Conservation (phyloP, 352 stramenopile genomes). For the Phytophthora pseudosyringae region DNA sequence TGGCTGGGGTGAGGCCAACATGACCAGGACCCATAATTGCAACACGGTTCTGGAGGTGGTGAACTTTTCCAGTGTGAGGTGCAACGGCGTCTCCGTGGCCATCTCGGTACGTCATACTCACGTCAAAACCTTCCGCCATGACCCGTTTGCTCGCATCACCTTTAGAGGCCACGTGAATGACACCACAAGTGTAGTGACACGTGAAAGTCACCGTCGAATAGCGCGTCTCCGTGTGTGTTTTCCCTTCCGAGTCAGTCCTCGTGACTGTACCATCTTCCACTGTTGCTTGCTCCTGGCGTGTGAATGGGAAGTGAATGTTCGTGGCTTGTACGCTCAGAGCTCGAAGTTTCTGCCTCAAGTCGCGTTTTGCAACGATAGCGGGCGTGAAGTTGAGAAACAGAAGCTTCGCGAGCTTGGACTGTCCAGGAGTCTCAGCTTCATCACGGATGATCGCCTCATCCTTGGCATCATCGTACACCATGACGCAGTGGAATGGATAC, state of each 20-base stretch:
- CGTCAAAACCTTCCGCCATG: conserved; percentile 55
- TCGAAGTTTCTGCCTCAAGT: conserved; percentile 43
- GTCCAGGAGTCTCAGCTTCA: conserved; percentile 9
- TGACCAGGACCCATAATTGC: conserved; percentile 36
- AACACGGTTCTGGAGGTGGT: conserved; percentile 37
- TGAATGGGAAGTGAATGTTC: conserved; percentile 42
- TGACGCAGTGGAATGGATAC: conserved; percentile 60
- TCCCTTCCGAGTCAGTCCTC: neutral
- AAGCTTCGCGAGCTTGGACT: conserved; percentile 24
- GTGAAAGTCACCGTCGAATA: conserved; percentile 43
- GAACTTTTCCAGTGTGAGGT: conserved; percentile 38
- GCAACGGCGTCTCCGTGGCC: conserved; percentile 41
- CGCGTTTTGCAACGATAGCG: conserved; percentile 29
- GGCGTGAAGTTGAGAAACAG: conserved; percentile 51
- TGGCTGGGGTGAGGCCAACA: conserved; percentile 37
- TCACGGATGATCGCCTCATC: conserved; percentile 51
- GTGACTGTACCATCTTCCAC: conserved; percentile 3
- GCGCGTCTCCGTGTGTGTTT: conserved; percentile 12
- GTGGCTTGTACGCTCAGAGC: conserved; percentile 26
- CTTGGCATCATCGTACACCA: conserved; percentile 59
- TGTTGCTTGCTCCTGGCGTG: conserved; percentile 40
- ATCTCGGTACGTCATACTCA: conserved; percentile 51
- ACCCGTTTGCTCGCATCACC: conserved; percentile 24
- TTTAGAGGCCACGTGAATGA: conserved; percentile 23
- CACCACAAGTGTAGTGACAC: conserved; percentile 39